Evolutionary conservation across 78 protist genomes (phyloP), one percentile per base, ranked within the genome.

Genomic region (Monosiga brevicollis): DNA sequence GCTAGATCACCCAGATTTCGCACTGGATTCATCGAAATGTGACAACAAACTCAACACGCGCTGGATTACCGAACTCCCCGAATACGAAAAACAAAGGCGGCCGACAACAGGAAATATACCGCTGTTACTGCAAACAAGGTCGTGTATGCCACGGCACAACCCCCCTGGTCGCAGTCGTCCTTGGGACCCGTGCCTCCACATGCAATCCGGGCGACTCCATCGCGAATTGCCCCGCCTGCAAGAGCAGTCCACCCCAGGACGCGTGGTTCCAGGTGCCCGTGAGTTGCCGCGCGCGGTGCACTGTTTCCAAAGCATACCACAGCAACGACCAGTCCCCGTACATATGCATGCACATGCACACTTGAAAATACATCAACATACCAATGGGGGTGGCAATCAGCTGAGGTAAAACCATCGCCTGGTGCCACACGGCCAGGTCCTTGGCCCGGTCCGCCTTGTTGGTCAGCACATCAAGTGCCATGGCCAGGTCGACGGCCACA

Each of bases 391-490:
- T 86, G 0, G 90, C 88, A 1, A 89, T 11, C 25, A 88, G 71
- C 55, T 88, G 92, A 0, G 92, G 92, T 6, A 89, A 62, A 1
- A 83, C 42, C 10, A 89, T n/a, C 0, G 89, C 49, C 55, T 83
- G 83, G 39, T 86, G 89, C 92, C 92, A 89, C 10, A 89, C 71
- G 6, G 79, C 86, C 73, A 89, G 10, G 76, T 89, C 92, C 41
- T 89, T 89, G 20, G 92, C 92, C 26, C 54, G 62, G 71, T 78
- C 75, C 41, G 22, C 35, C 23, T 81, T 41, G 23, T 75, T 73
- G 74, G 89, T 87, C 36, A 89, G 78, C 24, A 55, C 72, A 37
- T 89, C 92, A 0, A 89, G 25, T 3, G 84, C 92, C 1, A 89
- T 23, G 29, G 87, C 89, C 55, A 80, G 87, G 37, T 89, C 92